Evolutionary conservation across 2,329 filamentous ascomycete species (phyloP).

Genomic region (Alternaria triticina): DNA sequence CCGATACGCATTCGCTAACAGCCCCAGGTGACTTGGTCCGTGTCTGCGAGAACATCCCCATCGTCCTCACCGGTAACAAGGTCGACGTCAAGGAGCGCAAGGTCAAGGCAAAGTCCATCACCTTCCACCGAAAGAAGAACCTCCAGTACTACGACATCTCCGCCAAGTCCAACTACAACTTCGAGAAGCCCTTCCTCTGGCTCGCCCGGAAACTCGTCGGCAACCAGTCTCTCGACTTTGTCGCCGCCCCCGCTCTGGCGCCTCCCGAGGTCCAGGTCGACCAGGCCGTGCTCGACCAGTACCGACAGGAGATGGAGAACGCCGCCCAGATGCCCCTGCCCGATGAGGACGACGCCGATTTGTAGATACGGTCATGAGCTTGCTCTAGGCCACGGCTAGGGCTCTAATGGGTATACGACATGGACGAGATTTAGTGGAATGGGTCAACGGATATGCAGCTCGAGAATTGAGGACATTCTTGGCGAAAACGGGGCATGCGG

Average conservation of each 20-base stretch:
- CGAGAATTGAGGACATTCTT: slow-evolving; percentile 36
- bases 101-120: slow-evolving; percentile 99
- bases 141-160: slow-evolving; percentile 99
- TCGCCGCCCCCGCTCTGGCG: slow-evolving; percentile 91
- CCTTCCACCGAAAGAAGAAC: slow-evolving; percentile 99
- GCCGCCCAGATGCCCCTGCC: slow-evolving; percentile 86
- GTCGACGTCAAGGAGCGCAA: slow-evolving; percentile 99
- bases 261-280: slow-evolving; percentile 93
- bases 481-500: slow-evolving; percentile 33
- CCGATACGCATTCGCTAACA: slow-evolving; percentile 20
- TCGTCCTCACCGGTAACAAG: slow-evolving; percentile 99
- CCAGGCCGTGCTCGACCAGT: slow-evolving; percentile 78
- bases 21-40: slow-evolving; percentile 88
- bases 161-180: slow-evolving; percentile 99
- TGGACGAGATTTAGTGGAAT: slow-evolving; percentile 32
- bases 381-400: slow-evolving; percentile 23
- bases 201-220: slow-evolving; percentile 97
- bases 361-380: slow-evolving; percentile 51
- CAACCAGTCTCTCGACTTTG: slow-evolving; percentile 90
- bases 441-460: slow-evolving; percentile 23
- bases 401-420: slow-evolving; percentile 40
- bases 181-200: slow-evolving; percentile 99
- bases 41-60: slow-evolving; percentile 99
- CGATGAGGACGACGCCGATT: slow-evolving; percentile 84
- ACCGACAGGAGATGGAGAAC: slow-evolving; percentile 85